Conservation (phyloP, 2,329 filamentous ascomycete species). For the Metarhizium rileyi region DNA sequence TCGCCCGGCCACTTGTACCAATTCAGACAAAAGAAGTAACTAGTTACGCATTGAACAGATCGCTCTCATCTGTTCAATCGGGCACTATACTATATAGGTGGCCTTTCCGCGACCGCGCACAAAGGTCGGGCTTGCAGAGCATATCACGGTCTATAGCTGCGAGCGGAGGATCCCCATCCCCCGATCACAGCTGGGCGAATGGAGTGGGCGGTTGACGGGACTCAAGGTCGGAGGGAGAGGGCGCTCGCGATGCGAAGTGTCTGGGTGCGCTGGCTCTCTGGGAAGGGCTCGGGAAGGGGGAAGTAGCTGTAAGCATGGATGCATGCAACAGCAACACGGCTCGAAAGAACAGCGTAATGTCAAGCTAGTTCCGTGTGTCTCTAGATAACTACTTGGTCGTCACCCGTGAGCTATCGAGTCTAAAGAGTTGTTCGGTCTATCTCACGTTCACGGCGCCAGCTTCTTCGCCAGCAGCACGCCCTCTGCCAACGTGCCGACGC, state of each 20-base stretch:
- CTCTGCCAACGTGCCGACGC: conserved; percentile 68
- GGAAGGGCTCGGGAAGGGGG: conserved; percentile 42
- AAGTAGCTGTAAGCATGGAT: conserved; percentile 25
- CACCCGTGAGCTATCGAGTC: background rate
- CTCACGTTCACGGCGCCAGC: conserved; percentile 29
- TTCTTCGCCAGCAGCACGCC: conserved; percentile 63
- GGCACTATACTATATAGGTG: too few species aligned
- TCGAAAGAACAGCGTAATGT: background rate
- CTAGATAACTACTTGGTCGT: background rate
- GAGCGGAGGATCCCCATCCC: conserved; percentile 43
- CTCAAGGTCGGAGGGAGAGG: conserved; percentile 48
- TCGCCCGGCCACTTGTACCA: too few species aligned
- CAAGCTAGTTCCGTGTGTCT: background rate
- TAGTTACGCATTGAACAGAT: too few species aligned
- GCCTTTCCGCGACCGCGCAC: too few species aligned
- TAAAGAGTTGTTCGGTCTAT: background rate
- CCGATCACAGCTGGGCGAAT: conserved; percentile 39
- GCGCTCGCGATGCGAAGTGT: conserved; percentile 49
- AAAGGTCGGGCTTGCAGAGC: conserved; percentile 52
- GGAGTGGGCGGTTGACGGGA: conserved; percentile 49
- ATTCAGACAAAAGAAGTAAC: too few species aligned
- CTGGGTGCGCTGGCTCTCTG: conserved; percentile 49
- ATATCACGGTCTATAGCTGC: conserved; percentile 47
- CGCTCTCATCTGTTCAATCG: too few species aligned
- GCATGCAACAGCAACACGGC: background rate